Evolutionary conservation across 441 rosid genomes (phyloP).

Genomic region (Adansonia grandidieri): DNA sequence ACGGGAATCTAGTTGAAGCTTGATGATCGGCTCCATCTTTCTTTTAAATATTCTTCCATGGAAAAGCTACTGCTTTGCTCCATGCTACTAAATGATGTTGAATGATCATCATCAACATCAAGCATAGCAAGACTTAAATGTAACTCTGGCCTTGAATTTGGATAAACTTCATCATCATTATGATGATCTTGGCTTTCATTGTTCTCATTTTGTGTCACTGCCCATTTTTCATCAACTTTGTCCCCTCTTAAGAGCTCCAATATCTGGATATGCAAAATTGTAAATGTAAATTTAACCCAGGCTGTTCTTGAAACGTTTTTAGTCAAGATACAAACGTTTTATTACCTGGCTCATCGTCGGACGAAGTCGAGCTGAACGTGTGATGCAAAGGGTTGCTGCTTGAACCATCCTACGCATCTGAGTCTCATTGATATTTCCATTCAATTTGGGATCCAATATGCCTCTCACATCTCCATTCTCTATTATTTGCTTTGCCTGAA

Average conservation of each 20-base stretch:
- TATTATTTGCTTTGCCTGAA: constrained; percentile 74
- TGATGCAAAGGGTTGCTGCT: constrained; percentile 74
- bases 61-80: constrained; percentile 56
- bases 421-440: constrained; percentile 48
- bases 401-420: constrained; percentile 70
- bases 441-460: constrained; percentile 65
- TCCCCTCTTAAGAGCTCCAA: constrained; percentile 66
- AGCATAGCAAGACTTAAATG: constrained; percentile 74
- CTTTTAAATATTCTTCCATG: constrained; percentile 54
- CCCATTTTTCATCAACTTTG: constrained; percentile 38
- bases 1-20: constrained; percentile 51
- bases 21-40: constrained; percentile 64
- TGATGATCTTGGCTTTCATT: constrained; percentile 49
- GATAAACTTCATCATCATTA: constrained; percentile 77
- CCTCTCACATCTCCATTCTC: constrained; percentile 57
- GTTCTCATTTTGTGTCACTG: constrained; percentile 27
- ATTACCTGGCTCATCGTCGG: constrained; percentile 74
- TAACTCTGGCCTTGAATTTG: constrained; percentile 55
- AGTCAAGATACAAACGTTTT: neutral
- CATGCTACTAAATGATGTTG: constrained; percentile 58
- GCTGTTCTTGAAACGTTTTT: neutral
- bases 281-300: neutral
- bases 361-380: constrained; percentile 70
- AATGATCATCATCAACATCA: constrained; percentile 64
- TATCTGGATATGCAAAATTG: constrained; percentile 42